A percentile compares a stretch with the other conserved stretches of the same genome.
These are phyloP conservation scores for Pseudogymnoascus sp. DNA, from an alignment of 2,329 filamentous ascomycete genomes.

Conservation along the genomic window DNA sequence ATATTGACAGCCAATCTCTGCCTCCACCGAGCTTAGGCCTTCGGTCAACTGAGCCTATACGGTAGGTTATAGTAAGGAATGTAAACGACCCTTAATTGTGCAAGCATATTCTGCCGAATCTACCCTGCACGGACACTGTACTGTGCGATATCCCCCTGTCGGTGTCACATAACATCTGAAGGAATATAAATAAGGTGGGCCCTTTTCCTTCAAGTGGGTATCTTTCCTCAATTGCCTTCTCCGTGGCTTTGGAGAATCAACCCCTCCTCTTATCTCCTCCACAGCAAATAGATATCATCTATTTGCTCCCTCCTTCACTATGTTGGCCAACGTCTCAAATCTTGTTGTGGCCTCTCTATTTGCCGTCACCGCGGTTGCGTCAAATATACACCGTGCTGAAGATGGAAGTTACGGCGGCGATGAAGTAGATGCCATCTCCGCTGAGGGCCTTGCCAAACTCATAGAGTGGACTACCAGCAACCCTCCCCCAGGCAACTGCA, in stretches of 20 bases:
- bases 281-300: not conserved
- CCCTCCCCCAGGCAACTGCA: conserved; percentile 24
- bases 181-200: not conserved
- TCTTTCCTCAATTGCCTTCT: not conserved
- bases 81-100: not conserved
- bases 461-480: not conserved
- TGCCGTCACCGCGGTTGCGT: not conserved
- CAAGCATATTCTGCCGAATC: conserved; percentile 6
- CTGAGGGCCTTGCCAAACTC: not conserved
- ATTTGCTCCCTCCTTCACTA: not conserved
- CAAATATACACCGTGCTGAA: not conserved
- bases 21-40: not conserved
- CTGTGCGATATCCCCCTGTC: not conserved
- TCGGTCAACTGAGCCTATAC: not conserved
- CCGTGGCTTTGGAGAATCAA: not conserved
- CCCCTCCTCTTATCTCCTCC: not conserved
- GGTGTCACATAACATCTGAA: not conserved
- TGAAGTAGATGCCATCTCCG: not conserved
- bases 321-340: not conserved
- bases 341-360: not conserved
- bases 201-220: not conserved
- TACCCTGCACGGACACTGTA: not conserved
- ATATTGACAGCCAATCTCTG: not conserved
- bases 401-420: not conserved
- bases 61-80: not conserved